Base-by-base conservation (phyloP, 2,329 filamentous ascomycete species). In the Arachnomyces sp. region DNA sequence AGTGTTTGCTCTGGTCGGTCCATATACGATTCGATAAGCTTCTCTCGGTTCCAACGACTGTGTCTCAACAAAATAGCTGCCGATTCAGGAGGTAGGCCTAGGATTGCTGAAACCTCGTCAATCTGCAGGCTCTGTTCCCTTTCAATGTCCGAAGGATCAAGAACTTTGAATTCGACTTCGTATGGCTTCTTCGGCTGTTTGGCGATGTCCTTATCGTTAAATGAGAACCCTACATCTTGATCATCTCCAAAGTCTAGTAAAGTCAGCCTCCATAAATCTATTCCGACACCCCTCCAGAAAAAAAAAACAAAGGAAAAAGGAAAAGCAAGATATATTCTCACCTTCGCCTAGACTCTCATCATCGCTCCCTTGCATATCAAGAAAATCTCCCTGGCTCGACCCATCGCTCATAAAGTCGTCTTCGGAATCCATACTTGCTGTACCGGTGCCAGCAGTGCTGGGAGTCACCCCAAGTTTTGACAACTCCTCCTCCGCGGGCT, bases 21-120 rank as follows among this genome's bases (percentile, higher is more conserved):
- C 89, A 98, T 95, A 63, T 96, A 96, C 48, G 87, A 82, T 56
- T 98, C 92, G 42, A 96, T 89, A 51, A 98, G 63, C 30, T 86
- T 81, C 60, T 98, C 92, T 62, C 95, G 92, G 64, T 96, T 96
- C 92, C 92, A 98, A 56, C 88, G 78, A 52, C 86, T 86, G 63
- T 92, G 78, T 34, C 92, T 83, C 44, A 98, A 71, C 31, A 98
- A 72, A 39, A 98, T 95, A 16, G 89, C 90, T 0, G 86, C 82
- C 47, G 92, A 86, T 64, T 96, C 92, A 53, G 86, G 84, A 12
- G 85, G 80, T 58, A 95, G 81, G 44, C 89, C 86, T 28, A 98
- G 74, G 48, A 98, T 90, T 70, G 83, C 84, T 48, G 92, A 88
- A 44, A 96, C 88, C 59, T 96, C 89, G 51, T 83, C 75, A 52